These are phyloP conservation scores for Blastocystis sp. DNA, from an alignment of 352 stramenopile species.

Conservation along the genomic window DNA sequence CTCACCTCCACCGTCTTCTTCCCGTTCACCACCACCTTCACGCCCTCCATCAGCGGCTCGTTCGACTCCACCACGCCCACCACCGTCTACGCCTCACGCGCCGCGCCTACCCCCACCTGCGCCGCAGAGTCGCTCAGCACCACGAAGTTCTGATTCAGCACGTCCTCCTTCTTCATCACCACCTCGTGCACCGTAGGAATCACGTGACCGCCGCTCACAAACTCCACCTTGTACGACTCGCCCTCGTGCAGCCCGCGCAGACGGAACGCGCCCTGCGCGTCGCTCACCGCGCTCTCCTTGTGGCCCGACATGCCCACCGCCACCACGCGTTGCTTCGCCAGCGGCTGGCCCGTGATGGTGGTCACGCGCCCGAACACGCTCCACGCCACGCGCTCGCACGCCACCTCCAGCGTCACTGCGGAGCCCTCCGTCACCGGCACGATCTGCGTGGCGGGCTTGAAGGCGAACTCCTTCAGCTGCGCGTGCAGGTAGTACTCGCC, in stretches of 20 bases:
- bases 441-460: slow-evolving; percentile 7
- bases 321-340: neutral
- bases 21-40: slow-evolving; percentile 35
- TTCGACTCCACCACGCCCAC: too few relatives aligned
- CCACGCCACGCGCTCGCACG: slow-evolving; percentile 8
- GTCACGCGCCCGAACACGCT: slow-evolving; percentile 45
- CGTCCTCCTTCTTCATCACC: neutral
- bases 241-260: slow-evolving; percentile 35
- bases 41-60: too few relatives aligned
- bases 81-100: too few relatives aligned
- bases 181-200: neutral
- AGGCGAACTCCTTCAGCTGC: slow-evolving; percentile 50
- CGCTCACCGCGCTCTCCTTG: neutral
- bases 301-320: neutral
- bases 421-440: slow-evolving; percentile 13
- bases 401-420: neutral
- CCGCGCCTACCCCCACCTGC: too few relatives aligned
- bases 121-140: neutral
- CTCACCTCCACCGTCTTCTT: slow-evolving; percentile 6
- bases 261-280: slow-evolving; percentile 29
- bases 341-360: slow-evolving; percentile 47
- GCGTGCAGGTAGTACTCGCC: slow-evolving; percentile 32
- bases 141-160: slow-evolving; percentile 3
- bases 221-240: neutral
- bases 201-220: slow-evolving; percentile 1